Evolutionary conservation across 2,329 filamentous ascomycete species (phyloP).

Genomic region (Gnomoniopsis sp.): DNA sequence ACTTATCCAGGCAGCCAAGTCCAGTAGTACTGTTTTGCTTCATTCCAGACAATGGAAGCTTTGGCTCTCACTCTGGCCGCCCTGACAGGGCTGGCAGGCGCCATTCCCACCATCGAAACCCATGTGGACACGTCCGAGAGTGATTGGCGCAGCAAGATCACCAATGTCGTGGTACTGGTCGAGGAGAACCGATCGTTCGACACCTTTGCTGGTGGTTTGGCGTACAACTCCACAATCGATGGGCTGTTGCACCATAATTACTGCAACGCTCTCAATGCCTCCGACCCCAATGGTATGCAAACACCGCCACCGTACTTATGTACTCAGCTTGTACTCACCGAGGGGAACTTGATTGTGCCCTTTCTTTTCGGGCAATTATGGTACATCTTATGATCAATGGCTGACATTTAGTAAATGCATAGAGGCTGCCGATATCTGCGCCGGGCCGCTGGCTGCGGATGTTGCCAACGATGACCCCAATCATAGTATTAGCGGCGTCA

Average conservation of each 20-base stretch:
- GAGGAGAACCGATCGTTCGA: conserved; percentile 29
- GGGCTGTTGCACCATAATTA: conserved; percentile 31
- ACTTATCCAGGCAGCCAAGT: not conserved
- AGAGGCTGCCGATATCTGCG: conserved; percentile 30
- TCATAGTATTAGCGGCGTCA: conserved; percentile 37
- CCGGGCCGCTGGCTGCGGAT: conserved; percentile 32
- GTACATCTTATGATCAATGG: not conserved
- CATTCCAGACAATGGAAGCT: not conserved
- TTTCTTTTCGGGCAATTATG: no score
- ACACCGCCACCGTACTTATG: not conserved
- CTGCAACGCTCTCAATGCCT: conserved; percentile 36
- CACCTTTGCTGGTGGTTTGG: conserved; percentile 37
- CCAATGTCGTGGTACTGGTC: conserved; percentile 17
- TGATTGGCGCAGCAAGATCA: conserved; percentile 16
- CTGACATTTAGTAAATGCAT: not conserved
- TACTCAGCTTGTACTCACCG: conserved; percentile 12
- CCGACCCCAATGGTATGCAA: not conserved
- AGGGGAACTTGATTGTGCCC: not conserved
- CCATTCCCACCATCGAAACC: not conserved
- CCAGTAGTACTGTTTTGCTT: no score
- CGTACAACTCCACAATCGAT: conserved; percentile 33
- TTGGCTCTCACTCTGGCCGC: conserved; percentile 3
- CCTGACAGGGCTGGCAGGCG: conserved; percentile 9
- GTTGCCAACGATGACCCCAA: conserved; percentile 40
- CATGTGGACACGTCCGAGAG: not conserved